Base-by-base conservation (phyloP, 208 protist species). In the Trypanosoma congolense region DNA sequence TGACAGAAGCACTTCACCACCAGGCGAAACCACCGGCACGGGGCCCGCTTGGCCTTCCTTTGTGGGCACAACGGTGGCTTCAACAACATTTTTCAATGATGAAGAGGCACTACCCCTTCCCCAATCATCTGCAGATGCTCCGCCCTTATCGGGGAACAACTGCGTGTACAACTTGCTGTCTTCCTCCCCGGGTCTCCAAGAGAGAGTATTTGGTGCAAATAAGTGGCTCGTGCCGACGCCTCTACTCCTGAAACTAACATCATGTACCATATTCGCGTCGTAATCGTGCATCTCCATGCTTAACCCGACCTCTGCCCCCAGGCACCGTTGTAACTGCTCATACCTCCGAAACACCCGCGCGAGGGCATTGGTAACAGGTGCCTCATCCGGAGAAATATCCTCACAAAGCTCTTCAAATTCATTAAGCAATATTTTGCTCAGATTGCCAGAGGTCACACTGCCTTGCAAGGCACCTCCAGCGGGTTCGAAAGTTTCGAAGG, bases 301-400 rank as follows among this genome's bases (percentile, higher is more conserved):
- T 36, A 56, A 70, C 43, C 46, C 49, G 2, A 85, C 74, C 40
- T 87, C 79, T 8, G 45, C 54, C 53, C 82, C 79, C 9, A 87
- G 48, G 6, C 67, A 70, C 51, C 55, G 59, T 65, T 70, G 63
- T 72, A 68, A 85, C 51, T 35, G 18, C 29, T 73, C 61, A 10
- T 49, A 49, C 18, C 65, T 31, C n/a, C 42, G 36, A 30, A 73
- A 68, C 4, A 77, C 48, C 1, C 57, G 24, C 58, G 82, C 57
- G 10, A 76, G 48, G 1, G 73, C 24, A 30, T 42, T 52, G 0
- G 83, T 83, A 41, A 87, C 24, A 2, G 83, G 83, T 19, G 73
- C 60, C 16, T 81, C 40, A 3, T 70, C 16, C 0, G 26, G 19
- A 21, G 87, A 53, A 40, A 70, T 62, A 18, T 43, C 40, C 40